Base-by-base conservation (phyloP, 2,329 filamentous ascomycete genomes). In the Nannizziopsis arthrosporioides region DNA sequence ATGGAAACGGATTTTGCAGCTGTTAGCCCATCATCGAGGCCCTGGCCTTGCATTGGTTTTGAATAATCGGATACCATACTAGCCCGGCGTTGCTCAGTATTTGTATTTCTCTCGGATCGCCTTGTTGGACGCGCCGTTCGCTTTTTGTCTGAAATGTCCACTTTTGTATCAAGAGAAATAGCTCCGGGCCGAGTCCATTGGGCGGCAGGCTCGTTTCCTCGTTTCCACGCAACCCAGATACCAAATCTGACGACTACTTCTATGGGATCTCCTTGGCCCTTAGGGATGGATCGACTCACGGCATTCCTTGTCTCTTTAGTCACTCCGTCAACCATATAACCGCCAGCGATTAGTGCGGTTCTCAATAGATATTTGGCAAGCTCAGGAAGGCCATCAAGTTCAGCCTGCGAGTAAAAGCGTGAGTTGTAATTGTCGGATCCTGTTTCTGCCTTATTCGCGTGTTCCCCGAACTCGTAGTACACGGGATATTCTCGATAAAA, bases 201-300 rank as follows among this genome's bases (percentile, higher is more conserved):
- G 27, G 78, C 77, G 42, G 79, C 75, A 49, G 67, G 67, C 53
- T 81, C 77, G 57, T 81, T 80, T 9, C 80, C 80, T 47, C 76
- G 73, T 60, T 83, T 82, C 79, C 79, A 82, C 2, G 79, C 76
- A 49, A 76, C 73, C 80, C 80, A 83, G 49, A 81, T 68, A 4
- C 77, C 79, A 54, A 83, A 82, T 12, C 65, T 73, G 55, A 74
- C 73, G 48, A 78, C 74, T 31, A 76, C 63, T 27, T 77, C 72
- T n/a, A 82, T 61, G 3, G 79, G 77, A 48, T 83, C 78, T 32
- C 75, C 75, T 49, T 74, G 67, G 27, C 72, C 72, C 61, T 81
- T 82, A 0, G 80, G 80, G 47, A 83, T 81, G 2, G 78, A 80
- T 27, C 71, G 72, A 51, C 73, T 75, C 44, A 83, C 75, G 2